Evolutionary conservation across 176 grass and related monocot species (phyloP).

Genomic region (Musa acuminata): DNA sequence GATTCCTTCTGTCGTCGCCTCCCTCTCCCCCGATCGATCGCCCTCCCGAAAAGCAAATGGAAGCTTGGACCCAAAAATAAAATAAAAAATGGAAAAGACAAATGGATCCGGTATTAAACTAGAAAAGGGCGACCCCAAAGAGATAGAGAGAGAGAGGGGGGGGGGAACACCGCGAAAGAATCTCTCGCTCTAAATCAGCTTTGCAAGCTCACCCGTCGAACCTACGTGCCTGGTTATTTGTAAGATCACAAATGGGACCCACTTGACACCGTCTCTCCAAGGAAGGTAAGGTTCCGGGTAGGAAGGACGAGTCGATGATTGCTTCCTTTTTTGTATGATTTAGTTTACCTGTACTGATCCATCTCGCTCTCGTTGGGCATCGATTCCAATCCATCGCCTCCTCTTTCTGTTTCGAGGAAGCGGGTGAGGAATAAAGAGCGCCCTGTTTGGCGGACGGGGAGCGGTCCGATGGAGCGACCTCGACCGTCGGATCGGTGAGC

Average conservation of each 20-base stretch:
- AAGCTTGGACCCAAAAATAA: neutral
- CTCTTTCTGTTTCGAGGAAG: neutral
- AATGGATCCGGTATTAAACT: neutral
- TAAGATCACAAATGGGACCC: neutral
- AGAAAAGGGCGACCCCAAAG: no score
- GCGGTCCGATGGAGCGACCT: neutral
- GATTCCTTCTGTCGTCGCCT: neutral
- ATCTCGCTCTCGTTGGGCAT: no score
- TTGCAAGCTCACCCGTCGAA: rapidly evolving
- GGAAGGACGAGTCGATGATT: no score
- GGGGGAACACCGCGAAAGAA: constrained; percentile 2
- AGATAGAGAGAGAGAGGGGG: neutral
- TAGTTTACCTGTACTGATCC: no score
- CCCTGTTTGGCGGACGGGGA: constrained; percentile 1
- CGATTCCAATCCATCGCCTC: no score
- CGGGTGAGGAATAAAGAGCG: neutral
- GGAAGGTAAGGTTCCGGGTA: no score
- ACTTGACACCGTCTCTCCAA: neutral
- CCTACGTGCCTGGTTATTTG: neutral
- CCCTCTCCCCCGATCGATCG: constrained; percentile 2
- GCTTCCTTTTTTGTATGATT: no score
- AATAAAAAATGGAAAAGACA: neutral
- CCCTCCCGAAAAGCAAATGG: neutral
- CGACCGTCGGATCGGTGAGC: neutral
- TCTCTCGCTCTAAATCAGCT: no score